These are phyloP conservation scores for Aureobasidium sp. DNA, from an alignment of 2,329 filamentous ascomycete genomes.

Conservation along the genomic window DNA sequence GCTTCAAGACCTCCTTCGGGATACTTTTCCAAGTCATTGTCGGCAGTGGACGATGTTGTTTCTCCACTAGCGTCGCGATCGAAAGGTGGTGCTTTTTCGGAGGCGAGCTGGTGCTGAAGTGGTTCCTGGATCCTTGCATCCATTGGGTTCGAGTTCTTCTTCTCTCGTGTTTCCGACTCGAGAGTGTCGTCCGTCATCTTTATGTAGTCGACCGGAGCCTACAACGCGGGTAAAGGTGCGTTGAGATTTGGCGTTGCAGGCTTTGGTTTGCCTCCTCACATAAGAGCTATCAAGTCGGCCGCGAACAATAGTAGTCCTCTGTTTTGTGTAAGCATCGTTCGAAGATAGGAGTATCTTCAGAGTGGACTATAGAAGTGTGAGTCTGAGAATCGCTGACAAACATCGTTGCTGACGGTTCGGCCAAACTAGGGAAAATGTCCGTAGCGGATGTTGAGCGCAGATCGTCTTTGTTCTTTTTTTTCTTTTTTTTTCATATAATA, in stretches of 20 bases:
- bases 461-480: background rate
- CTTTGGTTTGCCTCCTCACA: background rate
- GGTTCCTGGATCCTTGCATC: background rate
- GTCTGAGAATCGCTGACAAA: background rate
- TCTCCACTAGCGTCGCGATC: background rate
- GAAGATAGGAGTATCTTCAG: background rate
- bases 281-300: background rate
- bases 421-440: background rate
- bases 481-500: background rate
- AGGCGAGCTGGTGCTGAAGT: background rate
- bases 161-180: background rate
- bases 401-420: background rate
- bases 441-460: background rate
- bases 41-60: background rate
- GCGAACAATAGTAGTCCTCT: background rate
- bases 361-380: background rate
- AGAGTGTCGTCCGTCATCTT: background rate
- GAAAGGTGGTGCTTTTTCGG: background rate
- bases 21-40: slow-evolving; percentile 37
- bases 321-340: background rate
- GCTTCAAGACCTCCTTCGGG: slow-evolving; percentile 74
- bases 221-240: background rate
- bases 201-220: background rate
- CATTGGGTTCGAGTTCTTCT: background rate
- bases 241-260: background rate